A percentile compares a stretch with the other conserved stretches of the same genome.
These are phyloP conservation scores for Raddia guianensis DNA, from an alignment of 176 grass and related monocot genomes.

Conservation along the genomic window DNA sequence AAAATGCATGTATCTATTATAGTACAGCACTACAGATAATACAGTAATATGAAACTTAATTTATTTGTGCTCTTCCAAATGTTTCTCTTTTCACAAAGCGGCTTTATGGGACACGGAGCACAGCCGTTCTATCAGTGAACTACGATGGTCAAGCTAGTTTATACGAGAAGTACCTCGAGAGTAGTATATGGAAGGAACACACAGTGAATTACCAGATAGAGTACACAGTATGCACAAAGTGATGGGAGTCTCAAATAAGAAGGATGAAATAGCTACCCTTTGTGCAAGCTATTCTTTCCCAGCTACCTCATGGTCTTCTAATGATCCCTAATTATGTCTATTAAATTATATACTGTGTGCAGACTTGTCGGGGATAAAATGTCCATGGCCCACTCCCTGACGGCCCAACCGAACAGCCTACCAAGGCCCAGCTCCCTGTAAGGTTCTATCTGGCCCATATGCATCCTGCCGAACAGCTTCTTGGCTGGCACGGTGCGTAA, in stretches of 20 bases:
- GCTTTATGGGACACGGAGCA: conserved; percentile 81
- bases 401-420: too few species aligned
- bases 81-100: conserved; percentile 59
- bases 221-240: conserved; percentile 39
- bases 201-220: conserved; percentile 70
- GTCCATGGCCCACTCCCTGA: too few species aligned
- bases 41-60: not conserved
- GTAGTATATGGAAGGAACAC: conserved; percentile 90
- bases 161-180: conserved; percentile 90
- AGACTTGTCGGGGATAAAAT: conserved; percentile 10
- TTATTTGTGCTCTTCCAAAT: conserved; percentile 17
- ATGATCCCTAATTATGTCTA: conserved; percentile 16
- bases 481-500: too few species aligned
- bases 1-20: not conserved
- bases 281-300: conserved; percentile 39
- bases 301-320: conserved; percentile 20
- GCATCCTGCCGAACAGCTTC: too few species aligned
- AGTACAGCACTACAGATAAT: not conserved
- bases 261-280: conserved; percentile 12
- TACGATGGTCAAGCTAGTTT: conserved; percentile 67
- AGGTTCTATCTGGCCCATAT: too few species aligned
- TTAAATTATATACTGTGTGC: conserved; percentile 42
- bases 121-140: conserved; percentile 71
- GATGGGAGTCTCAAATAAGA: conserved; percentile 38
- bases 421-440: too few species aligned